Conservation (phyloP, 2,329 filamentous ascomycete genomes). For the Pseudogymnoascus sp. region DNA sequence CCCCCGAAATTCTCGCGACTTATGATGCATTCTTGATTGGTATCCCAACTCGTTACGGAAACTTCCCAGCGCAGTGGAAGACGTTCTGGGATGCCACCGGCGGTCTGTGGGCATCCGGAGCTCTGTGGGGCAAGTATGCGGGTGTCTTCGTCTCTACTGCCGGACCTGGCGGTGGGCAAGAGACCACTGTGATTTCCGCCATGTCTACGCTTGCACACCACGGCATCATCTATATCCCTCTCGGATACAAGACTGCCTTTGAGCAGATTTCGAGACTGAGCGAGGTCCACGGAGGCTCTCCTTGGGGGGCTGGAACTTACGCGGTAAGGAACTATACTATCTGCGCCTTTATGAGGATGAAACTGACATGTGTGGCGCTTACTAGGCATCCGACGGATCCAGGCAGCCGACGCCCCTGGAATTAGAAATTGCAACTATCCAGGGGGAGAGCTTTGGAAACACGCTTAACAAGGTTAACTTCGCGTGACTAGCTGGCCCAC, state of each 20-base stretch:
- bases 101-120: constrained; percentile 66
- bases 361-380: neutral
- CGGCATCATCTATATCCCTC: constrained; percentile 91
- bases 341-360: neutral
- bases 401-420: constrained; percentile 71
- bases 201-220: constrained; percentile 87
- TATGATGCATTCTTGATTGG: constrained; percentile 91
- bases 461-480: constrained; percentile 54
- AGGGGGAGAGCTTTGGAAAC: constrained; percentile 81
- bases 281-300: constrained; percentile 76
- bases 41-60: constrained; percentile 92
- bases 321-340: constrained; percentile 38
- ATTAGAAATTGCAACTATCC: constrained; percentile 67
- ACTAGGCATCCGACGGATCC: constrained; percentile 55
- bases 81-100: constrained; percentile 83
- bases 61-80: constrained; percentile 98
- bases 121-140: constrained; percentile 78
- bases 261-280: constrained; percentile 56
- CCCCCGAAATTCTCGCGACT: constrained; percentile 49
- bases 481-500: neutral
- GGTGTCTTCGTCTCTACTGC: constrained; percentile 88
- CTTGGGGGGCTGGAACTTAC: constrained; percentile 95
- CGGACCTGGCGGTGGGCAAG: constrained; percentile 80
- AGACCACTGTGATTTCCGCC: constrained; percentile 70
- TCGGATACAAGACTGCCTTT: constrained; percentile 83